Conservation (phyloP, 2,329 filamentous ascomycete species). For the Alternaria atra region DNA sequence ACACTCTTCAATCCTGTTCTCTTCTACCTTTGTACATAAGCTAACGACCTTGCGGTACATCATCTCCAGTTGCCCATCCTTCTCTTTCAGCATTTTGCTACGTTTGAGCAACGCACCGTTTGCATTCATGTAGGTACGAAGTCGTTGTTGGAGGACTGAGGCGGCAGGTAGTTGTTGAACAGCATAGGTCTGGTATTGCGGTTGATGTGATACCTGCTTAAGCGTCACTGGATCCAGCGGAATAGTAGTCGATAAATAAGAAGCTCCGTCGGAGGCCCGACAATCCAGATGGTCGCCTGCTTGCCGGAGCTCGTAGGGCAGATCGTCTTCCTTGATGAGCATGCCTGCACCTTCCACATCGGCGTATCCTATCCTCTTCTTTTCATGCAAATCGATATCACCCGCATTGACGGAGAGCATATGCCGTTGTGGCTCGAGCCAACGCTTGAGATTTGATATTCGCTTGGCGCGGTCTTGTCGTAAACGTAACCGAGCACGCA, state of each 20-base stretch:
- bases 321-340: constrained; percentile 36
- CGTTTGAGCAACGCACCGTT: constrained; percentile 73
- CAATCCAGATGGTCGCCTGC: constrained; percentile 39
- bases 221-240: constrained; percentile 30
- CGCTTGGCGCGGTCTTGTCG: constrained; percentile 72
- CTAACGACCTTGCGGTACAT: constrained; percentile 90
- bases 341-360: constrained; percentile 52
- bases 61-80: constrained; percentile 83
- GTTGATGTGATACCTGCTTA: constrained; percentile 42
- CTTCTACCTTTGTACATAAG: constrained; percentile 82
- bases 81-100: constrained; percentile 75
- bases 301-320: constrained; percentile 42
- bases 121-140: constrained; percentile 74
- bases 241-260: constrained; percentile 41
- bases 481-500: constrained; percentile 72
- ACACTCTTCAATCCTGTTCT: constrained; percentile 80
- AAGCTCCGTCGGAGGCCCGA: constrained; percentile 40
- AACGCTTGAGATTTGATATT: constrained; percentile 78
- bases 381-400: constrained; percentile 53
- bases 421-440: constrained; percentile 74
- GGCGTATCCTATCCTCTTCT: constrained; percentile 57
- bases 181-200: constrained; percentile 17
- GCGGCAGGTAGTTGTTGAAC: constrained; percentile 31
- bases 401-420: constrained; percentile 58
- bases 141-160: constrained; percentile 67